phyloP scores from a whole-genome alignment of 805 yeast genomes.

The Middelhovenomyces tepae region DNA sequence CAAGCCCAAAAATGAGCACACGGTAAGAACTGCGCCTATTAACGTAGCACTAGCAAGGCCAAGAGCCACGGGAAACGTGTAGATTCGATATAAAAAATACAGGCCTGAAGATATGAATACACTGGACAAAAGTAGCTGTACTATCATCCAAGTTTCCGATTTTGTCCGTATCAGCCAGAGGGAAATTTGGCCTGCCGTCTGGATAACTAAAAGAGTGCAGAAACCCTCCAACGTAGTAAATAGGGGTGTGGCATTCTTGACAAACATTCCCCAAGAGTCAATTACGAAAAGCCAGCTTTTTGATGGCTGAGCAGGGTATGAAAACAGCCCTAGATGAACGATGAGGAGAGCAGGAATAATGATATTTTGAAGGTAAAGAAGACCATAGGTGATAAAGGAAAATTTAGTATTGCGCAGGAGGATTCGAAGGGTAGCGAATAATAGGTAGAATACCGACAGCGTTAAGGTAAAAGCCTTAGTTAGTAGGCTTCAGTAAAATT shows the following conservation, averaged over 20 bases:
- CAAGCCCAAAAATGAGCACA: conserved; percentile 62
- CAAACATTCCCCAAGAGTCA: conserved; percentile 59
- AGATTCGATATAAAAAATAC: conserved; percentile 75
- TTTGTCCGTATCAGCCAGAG: conserved; percentile 53
- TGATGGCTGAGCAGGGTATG: conserved; percentile 12
- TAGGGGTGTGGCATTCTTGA: conserved; percentile 77
- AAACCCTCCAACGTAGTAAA: conserved; percentile 90
- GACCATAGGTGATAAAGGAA: conserved; percentile 24
- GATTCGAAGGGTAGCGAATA: conserved; percentile 64
- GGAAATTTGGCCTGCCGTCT: conserved; percentile 78
- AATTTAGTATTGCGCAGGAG: conserved; percentile 33
- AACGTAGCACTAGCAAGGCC: conserved; percentile 71
- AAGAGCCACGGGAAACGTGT: conserved; percentile 58
- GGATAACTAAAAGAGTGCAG: conserved; percentile 84
- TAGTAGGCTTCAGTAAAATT: too few relatives aligned
- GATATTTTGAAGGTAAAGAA: conserved; percentile 76
- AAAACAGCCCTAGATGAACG: conserved; percentile 32
- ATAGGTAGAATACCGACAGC: conserved; percentile 58
- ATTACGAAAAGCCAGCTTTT: conserved; percentile 34
- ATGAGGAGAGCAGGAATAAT: conserved; percentile 77
- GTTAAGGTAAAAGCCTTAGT: conserved; percentile 72
- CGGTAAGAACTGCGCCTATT: conserved; percentile 75
- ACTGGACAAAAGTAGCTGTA: conserved; percentile 63
- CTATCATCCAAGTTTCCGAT: conserved; percentile 73
- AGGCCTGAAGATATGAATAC: conserved; percentile 66